A percentile compares a stretch with the other conserved stretches of the same genome.
Evolutionary conservation across 352 stramenopile genomes (phyloP).

Genomic region (Pythium phragmitis): DNA sequence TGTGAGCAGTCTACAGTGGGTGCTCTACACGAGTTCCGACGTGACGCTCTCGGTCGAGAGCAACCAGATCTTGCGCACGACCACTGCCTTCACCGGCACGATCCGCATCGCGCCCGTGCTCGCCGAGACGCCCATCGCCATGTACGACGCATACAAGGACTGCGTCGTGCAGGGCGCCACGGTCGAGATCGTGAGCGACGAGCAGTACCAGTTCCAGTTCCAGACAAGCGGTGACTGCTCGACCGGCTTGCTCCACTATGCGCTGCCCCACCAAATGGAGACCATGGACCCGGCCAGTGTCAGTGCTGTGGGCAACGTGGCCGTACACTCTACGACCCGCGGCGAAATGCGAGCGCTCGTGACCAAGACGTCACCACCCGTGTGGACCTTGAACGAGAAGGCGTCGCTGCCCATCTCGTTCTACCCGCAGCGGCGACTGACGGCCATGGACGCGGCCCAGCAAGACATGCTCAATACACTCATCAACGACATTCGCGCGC

Average conservation of each 20-base stretch:
- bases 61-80: constrained; percentile 42
- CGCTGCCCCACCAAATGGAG: constrained; percentile 54
- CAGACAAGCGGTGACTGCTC: constrained; percentile 51
- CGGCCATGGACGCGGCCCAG: constrained; percentile 31
- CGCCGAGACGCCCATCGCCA: constrained; percentile 35
- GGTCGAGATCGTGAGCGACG: constrained; percentile 42
- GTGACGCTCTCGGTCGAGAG: constrained; percentile 42
- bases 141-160: constrained; percentile 63
- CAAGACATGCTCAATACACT: constrained; percentile 49
- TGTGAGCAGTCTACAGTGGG: constrained; percentile 56
- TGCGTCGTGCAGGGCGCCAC: constrained; percentile 58
- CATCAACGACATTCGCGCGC: constrained; percentile 46
- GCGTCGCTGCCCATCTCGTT: constrained; percentile 49
- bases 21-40: constrained; percentile 43
- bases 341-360: constrained; percentile 55
- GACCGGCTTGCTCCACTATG: constrained; percentile 62
- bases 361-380: constrained; percentile 37
- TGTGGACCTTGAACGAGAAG: constrained; percentile 51
- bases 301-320: constrained; percentile 32
- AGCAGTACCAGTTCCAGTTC: constrained; percentile 62
- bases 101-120: constrained; percentile 47
- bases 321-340: constrained; percentile 48
- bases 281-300: constrained; percentile 46
- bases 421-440: constrained; percentile 52
- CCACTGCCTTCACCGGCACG: constrained; percentile 38